These are phyloP conservation scores for Meyerozyma smithsonii DNA, from an alignment of 1,139 yeast species.

Conservation along the genomic window DNA sequence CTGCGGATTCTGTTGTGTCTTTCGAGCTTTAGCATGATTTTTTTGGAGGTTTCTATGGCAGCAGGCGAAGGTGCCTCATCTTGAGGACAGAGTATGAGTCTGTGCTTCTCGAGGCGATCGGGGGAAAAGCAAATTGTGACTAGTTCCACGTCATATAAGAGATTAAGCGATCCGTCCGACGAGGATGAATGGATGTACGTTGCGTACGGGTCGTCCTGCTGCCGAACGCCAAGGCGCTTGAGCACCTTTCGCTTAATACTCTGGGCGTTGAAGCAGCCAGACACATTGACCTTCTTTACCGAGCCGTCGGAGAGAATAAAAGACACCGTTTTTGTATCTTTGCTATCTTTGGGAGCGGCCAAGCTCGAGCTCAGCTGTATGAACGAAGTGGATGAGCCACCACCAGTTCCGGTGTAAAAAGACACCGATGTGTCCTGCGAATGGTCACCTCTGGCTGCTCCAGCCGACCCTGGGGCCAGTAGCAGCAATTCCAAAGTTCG, in stretches of 20 bases:
- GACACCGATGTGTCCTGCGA: background rate
- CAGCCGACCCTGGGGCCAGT: conserved; percentile 1
- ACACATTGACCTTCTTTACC: conserved; percentile 65
- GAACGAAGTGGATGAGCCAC: background rate
- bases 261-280: conserved; percentile 78
- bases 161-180: conserved; percentile 40
- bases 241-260: conserved; percentile 71
- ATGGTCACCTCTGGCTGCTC: background rate
- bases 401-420: background rate
- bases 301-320: conserved; percentile 76
- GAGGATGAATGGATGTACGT: conserved; percentile 29
- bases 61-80: conserved; percentile 60
- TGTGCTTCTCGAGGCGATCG: conserved; percentile 64
- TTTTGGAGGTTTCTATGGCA: conserved; percentile 63
- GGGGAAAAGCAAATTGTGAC: conserved; percentile 78
- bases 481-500: conserved; percentile 20
- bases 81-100: conserved; percentile 66
- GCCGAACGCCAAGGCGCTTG: conserved; percentile 51
- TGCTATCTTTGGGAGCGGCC: conserved; percentile 27
- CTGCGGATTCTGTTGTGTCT: conserved; percentile 14
- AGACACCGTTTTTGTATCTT: conserved; percentile 22
- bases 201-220: conserved; percentile 36
- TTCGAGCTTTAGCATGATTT: conserved; percentile 33
- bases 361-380: background rate
- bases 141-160: conserved; percentile 72